Conservation (phyloP, 2,329 filamentous ascomycete species). For the Paramyrothecium sp. region DNA sequence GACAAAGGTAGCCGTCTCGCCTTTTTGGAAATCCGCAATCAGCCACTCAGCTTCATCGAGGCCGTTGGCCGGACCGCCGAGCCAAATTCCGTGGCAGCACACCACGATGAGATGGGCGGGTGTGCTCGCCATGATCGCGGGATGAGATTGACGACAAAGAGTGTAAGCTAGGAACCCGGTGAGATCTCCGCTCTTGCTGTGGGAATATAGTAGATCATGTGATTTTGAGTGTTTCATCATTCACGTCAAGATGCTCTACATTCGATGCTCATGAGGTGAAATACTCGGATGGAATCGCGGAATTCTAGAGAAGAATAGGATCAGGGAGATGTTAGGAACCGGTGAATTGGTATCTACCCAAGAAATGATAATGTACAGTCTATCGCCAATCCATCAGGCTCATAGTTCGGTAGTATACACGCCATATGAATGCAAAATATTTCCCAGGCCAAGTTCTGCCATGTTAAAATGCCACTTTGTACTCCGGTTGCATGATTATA, state of each 20-base stretch:
- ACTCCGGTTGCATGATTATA: too few relatives aligned
- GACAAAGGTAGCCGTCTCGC: slow-evolving; percentile 79
- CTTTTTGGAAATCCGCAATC: slow-evolving; percentile 73
- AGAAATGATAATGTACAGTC: not conserved
- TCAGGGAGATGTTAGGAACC: too few relatives aligned
- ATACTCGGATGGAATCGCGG: too few relatives aligned
- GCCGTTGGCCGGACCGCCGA: slow-evolving; percentile 53
- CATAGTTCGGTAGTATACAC: not conserved
- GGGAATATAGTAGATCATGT: slow-evolving; percentile 16
- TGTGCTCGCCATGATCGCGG: slow-evolving; percentile 9
- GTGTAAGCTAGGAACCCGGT: not conserved
- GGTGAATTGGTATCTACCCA: not conserved
- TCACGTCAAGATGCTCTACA: too few relatives aligned
- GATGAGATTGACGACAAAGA: slow-evolving; percentile 5
- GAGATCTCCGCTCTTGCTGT: not conserved
- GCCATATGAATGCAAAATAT: not conserved
- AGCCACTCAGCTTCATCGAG: slow-evolving; percentile 63
- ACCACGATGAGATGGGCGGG: slow-evolving; percentile 68
- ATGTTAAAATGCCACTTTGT: not conserved
- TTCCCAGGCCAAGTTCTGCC: not conserved
- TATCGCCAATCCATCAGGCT: not conserved
- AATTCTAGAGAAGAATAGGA: too few relatives aligned
- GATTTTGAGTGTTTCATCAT: slow-evolving; percentile 13
- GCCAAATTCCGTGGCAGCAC: slow-evolving; percentile 82
- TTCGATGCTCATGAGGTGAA: too few relatives aligned